Conservation (phyloP, 257 asterid genomes). For the Cinchona pubescens region DNA sequence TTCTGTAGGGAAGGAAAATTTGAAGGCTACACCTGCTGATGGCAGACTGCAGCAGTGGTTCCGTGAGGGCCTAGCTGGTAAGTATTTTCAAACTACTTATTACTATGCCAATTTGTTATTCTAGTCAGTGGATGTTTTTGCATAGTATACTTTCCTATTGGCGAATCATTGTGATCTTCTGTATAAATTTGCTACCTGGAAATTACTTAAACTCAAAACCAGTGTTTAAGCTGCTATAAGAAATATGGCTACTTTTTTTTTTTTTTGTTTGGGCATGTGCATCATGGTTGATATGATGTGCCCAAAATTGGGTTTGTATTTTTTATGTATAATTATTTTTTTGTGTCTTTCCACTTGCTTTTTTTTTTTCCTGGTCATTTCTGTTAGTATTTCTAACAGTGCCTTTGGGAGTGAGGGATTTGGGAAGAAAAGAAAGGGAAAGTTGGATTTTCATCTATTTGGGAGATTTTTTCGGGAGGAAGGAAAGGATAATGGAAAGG, state of each 20-base stretch:
- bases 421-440: too few relatives aligned
- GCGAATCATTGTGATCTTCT: neutral
- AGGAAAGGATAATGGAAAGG: too few relatives aligned
- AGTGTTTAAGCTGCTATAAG: neutral
- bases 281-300: neutral
- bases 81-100: neutral
- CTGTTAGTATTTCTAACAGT: too few relatives aligned
- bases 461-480: too few relatives aligned
- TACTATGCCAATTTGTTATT: neutral
- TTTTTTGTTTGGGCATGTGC: too few relatives aligned
- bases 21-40: conserved; percentile 62
- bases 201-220: neutral
- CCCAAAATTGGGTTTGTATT: neutral
- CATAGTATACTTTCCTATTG: neutral
- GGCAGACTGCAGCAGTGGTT: conserved; percentile 92
- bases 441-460: too few relatives aligned
- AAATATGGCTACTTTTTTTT: too few relatives aligned
- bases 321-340: too few relatives aligned
- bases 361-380: too few relatives aligned
- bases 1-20: conserved; percentile 43
- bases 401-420: too few relatives aligned
- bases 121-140: neutral
- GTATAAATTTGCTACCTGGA: neutral
- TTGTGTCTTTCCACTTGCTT: too few relatives aligned
- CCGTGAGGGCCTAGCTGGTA: conserved; percentile 98